Evolutionary conservation across 2,329 filamentous ascomycete genomes (phyloP), one percentile per base, ranked within the genome.

Genomic region (Trichophyton equinum): DNA sequence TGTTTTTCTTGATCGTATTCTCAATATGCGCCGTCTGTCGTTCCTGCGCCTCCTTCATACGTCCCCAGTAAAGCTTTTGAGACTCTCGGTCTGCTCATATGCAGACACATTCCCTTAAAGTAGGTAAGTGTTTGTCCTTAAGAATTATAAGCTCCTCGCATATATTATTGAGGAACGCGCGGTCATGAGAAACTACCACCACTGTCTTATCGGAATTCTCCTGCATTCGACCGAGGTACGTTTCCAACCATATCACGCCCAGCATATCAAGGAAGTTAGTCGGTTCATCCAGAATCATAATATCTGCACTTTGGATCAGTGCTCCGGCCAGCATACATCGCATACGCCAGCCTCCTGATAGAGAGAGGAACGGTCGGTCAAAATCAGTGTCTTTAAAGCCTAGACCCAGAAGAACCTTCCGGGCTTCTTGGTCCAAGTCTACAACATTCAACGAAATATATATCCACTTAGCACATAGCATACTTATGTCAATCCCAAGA

Each of bases 231-330:
- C 75, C 75, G 8, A 95, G 81, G 68, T 91, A 86, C 11, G 81
- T 81, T 69, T 95, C 86, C 0, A 96, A 78, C 89, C 90, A 95
- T 61, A 95, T 83, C 61, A 95, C 91, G 0, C 88, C 88, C 0
- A 91, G 79, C 0, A 95, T 77, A 68, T 95, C 89, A 1, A 95
- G 80, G 69, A 89, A 95, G 69, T 95, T 95, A 38, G 89, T 95
- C 0, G 90, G 90, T 70, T 95, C 89, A 70, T 95, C 89, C 1
- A 95, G 82, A 58, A 95, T 85, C 62, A 95, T 78, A 1, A 95
- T 83, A 65, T 95, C 89, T 0, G 85, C 82, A 6, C 86, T 82
- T 64, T 91, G 86, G 0, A 89, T 81, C 3, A 95, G 77, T 0
- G 84, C 82, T 2, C 73, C 77, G 1, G 86, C 85, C 0, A 89